Base-by-base conservation (phyloP, 805 yeast species). In the Myxozyma vanderwaltii region DNA sequence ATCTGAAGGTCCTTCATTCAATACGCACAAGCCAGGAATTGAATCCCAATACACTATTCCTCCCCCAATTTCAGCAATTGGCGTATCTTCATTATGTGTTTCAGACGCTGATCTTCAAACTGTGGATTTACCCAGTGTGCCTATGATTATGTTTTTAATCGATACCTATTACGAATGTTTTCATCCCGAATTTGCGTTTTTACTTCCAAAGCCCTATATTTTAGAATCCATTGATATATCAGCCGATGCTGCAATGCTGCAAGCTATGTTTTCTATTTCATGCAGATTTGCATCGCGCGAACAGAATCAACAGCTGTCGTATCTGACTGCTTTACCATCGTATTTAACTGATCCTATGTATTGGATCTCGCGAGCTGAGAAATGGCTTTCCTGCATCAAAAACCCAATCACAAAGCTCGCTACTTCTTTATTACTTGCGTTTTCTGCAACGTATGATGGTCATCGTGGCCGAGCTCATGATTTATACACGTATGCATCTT, bases 301-400 rank as follows among this genome's bases (percentile, higher is more conserved):
- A 19, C 24, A 19, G 5, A 23, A 8, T 4, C 24, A 31, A 6
- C 19, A 7, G 23, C 29, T 44, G 13, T 24, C 43, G 8, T 51
- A 29, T 13, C 24, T 19, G 1, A 7, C 26, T 3, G 21, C 35
- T 19, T 23, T 55, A 29, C 56, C 56, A 21, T 44, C 51, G 15
- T 57, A 60, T 31, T 36, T 52, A 41, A 36, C 52, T 7, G 64
- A 61, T 39, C 63, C 65, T 8, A 58, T 59, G 65, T 61, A 59
- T 51, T 61, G 65, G 65, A 44, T 49, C 8, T 36, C 63, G 5
- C 48, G 65, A 5, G 44, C 63, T n/a, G 65, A 61, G 52, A 59
- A 59, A 24, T 59, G 65, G 64, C 27, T 40, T 4, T 6, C 50
- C 17, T 21, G 39, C 23, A 35, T 54, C 3, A 26, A 26, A 21